phyloP scores from a whole-genome alignment of 768 basidiomycete genomes.

The Podaxis mareebaensis region DNA sequence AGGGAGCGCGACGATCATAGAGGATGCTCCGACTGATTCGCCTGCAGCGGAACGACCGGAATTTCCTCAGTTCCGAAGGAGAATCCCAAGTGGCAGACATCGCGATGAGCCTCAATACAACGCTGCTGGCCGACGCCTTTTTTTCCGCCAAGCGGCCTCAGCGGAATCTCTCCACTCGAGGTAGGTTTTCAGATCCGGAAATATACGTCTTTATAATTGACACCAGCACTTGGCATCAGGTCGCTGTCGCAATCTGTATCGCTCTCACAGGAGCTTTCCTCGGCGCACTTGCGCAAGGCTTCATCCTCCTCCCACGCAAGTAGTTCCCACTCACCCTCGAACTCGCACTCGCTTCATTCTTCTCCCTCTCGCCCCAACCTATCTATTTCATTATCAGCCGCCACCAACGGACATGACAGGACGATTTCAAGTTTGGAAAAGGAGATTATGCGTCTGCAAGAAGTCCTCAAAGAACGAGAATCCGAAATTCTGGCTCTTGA shows the following conservation, averaged over 20 bases:
- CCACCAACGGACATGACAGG: constrained; percentile 54
- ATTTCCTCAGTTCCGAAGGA: constrained; percentile 45
- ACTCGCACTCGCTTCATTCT: constrained; percentile 59
- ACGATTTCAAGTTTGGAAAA: constrained; percentile 86
- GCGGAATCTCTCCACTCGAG: constrained; percentile 87
- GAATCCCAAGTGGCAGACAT: constrained; percentile 49
- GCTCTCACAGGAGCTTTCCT: constrained; percentile 95
- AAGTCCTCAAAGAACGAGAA: constrained; percentile 88
- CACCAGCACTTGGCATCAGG: constrained; percentile 40
- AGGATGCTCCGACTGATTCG: constrained; percentile 35
- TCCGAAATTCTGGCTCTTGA: constrained; percentile 85
- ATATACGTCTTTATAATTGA: constrained; percentile 14
- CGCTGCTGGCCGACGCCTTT: constrained; percentile 63
- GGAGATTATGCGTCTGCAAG: constrained; percentile 94
- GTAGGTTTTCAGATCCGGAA: constrained; percentile 34
- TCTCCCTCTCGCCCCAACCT: constrained; percentile 47
- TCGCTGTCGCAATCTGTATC: constrained; percentile 94
- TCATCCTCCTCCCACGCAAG: constrained; percentile 77
- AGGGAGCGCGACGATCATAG: constrained; percentile 43
- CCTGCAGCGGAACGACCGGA: constrained; percentile 45
- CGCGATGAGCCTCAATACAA: constrained; percentile 57
- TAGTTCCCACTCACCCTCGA: constrained; percentile 62
- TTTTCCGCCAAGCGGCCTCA: constrained; percentile 88
- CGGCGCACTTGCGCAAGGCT: constrained; percentile 81
- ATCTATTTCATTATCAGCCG: constrained; percentile 49